These are phyloP conservation scores for Fusarium staphyleae DNA, from an alignment of 2,329 filamentous ascomycete species.

Conservation along the genomic window DNA sequence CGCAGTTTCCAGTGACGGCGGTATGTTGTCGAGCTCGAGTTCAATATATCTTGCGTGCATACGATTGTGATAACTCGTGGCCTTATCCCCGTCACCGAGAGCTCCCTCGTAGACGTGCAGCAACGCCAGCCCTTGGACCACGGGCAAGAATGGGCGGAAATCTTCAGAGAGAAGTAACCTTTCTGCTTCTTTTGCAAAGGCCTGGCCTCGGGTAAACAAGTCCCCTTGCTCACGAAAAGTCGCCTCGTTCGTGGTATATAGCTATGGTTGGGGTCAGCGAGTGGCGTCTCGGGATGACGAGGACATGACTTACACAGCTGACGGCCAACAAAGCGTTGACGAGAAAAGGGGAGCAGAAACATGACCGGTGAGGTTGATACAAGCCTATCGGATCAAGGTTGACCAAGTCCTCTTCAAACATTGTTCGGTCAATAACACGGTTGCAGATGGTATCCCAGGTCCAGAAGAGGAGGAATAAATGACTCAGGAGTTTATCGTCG, in stretches of 20 bases:
- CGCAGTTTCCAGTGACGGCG: slow-evolving; percentile 16
- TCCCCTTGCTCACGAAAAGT: slow-evolving; percentile 9
- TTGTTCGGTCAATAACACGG: slow-evolving; percentile 17
- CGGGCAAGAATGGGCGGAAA: slow-evolving; percentile 6
- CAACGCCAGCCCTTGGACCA: slow-evolving; percentile 16
- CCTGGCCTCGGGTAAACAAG: slow-evolving; percentile 10
- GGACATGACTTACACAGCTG: slow-evolving; percentile 24
- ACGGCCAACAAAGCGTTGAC: slow-evolving; percentile 30
- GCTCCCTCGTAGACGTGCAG: slow-evolving; percentile 24
- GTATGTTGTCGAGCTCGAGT: slow-evolving; percentile 16
- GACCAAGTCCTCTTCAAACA: slow-evolving; percentile 25
- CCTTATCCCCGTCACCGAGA: slow-evolving; percentile 11
- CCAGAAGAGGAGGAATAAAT: slow-evolving; percentile 22
- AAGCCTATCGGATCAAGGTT: slow-evolving; percentile 5
- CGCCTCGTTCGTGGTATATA: slow-evolving; percentile 10
- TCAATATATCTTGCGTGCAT: slow-evolving; percentile 24
- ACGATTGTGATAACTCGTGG: slow-evolving; percentile 12
- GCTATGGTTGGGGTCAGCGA: neutral
- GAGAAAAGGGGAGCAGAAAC: slow-evolving; percentile 30
- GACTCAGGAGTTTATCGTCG: slow-evolving; percentile 18
- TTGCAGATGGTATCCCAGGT: slow-evolving; percentile 24
- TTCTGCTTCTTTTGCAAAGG: slow-evolving; percentile 20
- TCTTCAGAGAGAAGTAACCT: slow-evolving; percentile 13
- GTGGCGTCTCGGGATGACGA: neutral
- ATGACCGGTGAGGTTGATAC: neutral